Conservation (phyloP, 768 basidiomycete genomes). For the Flagelloscypha sp. region DNA sequence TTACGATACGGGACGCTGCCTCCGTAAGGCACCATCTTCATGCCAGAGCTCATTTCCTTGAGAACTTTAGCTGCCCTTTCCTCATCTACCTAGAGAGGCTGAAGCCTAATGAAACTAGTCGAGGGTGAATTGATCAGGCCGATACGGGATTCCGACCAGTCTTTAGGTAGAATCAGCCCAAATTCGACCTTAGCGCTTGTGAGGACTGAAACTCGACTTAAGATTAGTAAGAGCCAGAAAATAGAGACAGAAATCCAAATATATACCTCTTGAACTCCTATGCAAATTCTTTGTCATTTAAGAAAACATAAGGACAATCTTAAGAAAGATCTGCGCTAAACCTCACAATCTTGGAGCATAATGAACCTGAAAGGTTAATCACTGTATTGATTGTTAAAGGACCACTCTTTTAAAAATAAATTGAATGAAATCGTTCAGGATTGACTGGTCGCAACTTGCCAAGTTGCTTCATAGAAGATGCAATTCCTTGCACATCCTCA, state of each 20-base stretch:
- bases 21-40: no score
- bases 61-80: constrained; percentile 52
- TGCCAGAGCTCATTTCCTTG: constrained; percentile 58
- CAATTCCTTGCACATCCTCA: constrained; percentile 20
- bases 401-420: no score
- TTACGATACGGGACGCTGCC: constrained; percentile 67
- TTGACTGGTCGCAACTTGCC: no score
- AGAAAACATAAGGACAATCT: constrained; percentile 75
- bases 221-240: neutral
- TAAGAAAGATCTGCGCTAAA: no score
- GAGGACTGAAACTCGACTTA: constrained; percentile 45
- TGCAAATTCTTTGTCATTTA: constrained; percentile 74
- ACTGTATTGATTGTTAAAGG: no score
- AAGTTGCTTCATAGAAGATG: no score
- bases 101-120: no score
- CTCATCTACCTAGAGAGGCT: no score
- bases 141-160: constrained; percentile 69
- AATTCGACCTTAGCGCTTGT: constrained; percentile 62
- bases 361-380: no score
- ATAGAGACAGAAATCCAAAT: neutral
- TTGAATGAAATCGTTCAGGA: no score
- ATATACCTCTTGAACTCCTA: constrained; percentile 62
- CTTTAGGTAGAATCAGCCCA: constrained; percentile 66
- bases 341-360: no score
- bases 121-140: no score